Evolutionary conservation across 371 early-diverging fungal genomes (phyloP).

Genomic region (Mucor sp.): DNA sequence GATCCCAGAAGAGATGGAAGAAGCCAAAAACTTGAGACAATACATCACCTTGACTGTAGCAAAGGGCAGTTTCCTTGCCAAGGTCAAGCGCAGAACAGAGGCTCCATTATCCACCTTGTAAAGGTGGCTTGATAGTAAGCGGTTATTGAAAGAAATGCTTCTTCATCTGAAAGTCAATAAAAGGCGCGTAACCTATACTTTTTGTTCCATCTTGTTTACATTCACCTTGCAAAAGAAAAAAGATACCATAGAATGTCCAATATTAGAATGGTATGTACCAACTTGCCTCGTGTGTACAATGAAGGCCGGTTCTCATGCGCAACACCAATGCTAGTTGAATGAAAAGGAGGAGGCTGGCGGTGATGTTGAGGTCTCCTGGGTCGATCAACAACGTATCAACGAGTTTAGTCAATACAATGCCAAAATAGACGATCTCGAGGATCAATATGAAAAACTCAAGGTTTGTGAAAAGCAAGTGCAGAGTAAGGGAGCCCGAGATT

Average conservation of each 20-base stretch:
- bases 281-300: not conserved
- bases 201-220: not conserved
- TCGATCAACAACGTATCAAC: slow-evolving; percentile 95
- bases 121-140: not conserved
- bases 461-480: slow-evolving; percentile 32
- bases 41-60: not conserved
- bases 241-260: slow-evolving; percentile 24
- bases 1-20: not conserved
- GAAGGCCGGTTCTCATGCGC: not conserved
- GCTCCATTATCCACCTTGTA: not conserved
- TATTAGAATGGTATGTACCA: slow-evolving; percentile 27
- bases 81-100: not conserved
- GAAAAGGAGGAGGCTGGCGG: slow-evolving; percentile 75
- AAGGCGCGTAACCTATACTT: not conserved
- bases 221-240: not conserved
- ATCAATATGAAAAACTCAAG: slow-evolving; percentile 78
- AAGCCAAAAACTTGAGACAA: not conserved
- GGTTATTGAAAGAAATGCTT: not conserved
- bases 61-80: not conserved
- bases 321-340: slow-evolving; percentile 36
- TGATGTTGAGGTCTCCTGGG: slow-evolving; percentile 91
- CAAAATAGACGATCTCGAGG: slow-evolving; percentile 79
- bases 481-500: not conserved
- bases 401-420: slow-evolving; percentile 86
- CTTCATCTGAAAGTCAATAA: not conserved